Conservation (phyloP, 805 yeast species). For the Metschnikowia cerradonensis region DNA sequence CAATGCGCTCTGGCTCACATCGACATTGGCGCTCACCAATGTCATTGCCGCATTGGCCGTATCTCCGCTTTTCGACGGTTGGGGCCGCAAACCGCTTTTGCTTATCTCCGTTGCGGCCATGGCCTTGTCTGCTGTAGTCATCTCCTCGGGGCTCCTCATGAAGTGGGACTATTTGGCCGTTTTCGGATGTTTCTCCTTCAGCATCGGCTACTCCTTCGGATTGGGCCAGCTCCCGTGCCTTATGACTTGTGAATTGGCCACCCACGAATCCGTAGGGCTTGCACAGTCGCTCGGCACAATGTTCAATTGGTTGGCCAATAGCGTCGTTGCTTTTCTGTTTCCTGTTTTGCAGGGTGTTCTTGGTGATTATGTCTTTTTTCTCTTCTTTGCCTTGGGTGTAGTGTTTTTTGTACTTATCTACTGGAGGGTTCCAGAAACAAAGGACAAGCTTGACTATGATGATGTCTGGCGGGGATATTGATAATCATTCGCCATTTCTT, state of each 20-base stretch:
- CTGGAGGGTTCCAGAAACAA: slow-evolving; percentile 33
- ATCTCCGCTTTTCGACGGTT: slow-evolving; percentile 18
- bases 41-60: slow-evolving; percentile 15
- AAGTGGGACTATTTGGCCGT: slow-evolving; percentile 19
- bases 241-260: slow-evolving; percentile 34
- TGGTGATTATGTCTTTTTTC: slow-evolving; percentile 28
- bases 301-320: slow-evolving; percentile 33
- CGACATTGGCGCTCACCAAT: slow-evolving; percentile 17
- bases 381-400: slow-evolving; percentile 22
- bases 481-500: background rate
- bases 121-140: slow-evolving; percentile 22
- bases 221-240: slow-evolving; percentile 37
- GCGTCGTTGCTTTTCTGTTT: slow-evolving; percentile 30
- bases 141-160: slow-evolving; percentile 24
- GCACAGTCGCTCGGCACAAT: slow-evolving; percentile 36
- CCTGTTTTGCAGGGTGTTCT: slow-evolving; percentile 25
- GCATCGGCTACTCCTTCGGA: slow-evolving; percentile 33
- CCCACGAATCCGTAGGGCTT: slow-evolving; percentile 28
- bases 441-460: slow-evolving; percentile 20
- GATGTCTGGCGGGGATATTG: slow-evolving; percentile 25
- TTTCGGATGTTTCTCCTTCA: slow-evolving; percentile 29
- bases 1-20: slow-evolving; percentile 18
- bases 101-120: slow-evolving; percentile 23
- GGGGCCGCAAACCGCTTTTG: slow-evolving; percentile 26
- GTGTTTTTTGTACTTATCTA: slow-evolving; percentile 19